These are phyloP conservation scores for Alternaria triticimaculans DNA, from an alignment of 2,329 filamentous ascomycete species.

Conservation along the genomic window DNA sequence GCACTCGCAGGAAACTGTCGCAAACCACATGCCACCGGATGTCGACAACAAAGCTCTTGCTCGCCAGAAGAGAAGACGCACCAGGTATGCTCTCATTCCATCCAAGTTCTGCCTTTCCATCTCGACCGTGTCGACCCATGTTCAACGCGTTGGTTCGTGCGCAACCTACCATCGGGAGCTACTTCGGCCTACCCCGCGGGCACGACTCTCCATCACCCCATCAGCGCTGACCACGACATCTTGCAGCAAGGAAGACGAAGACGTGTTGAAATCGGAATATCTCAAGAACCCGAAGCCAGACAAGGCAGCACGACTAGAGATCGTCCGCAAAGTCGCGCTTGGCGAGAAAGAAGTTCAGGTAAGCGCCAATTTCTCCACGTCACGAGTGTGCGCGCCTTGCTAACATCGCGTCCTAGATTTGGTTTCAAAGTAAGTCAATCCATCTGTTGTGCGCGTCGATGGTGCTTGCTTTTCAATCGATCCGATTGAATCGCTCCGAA, in stretches of 20 bases:
- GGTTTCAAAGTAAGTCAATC: constrained; percentile 71
- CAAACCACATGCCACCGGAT: constrained; percentile 62
- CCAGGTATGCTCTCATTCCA: constrained; percentile 57
- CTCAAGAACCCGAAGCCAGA: constrained; percentile 87
- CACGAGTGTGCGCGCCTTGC: constrained; percentile 36
- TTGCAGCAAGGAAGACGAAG: constrained; percentile 73
- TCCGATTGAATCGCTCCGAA: neutral
- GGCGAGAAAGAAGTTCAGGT: constrained; percentile 98
- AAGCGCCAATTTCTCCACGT: constrained; percentile 48
- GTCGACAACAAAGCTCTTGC: constrained; percentile 66
- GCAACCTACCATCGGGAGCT: constrained; percentile 22
- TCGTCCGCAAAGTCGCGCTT: constrained; percentile 83
- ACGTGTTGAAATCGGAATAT: constrained; percentile 85
- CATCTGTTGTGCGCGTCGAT: neutral
- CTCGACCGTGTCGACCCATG: constrained; percentile 25
- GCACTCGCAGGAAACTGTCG: constrained; percentile 64
- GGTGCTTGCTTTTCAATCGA: neutral
- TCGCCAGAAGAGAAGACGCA: constrained; percentile 67
- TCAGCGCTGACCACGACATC: constrained; percentile 35
- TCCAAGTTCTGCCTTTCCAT: constrained; percentile 17
- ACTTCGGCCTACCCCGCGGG: constrained; percentile 27
- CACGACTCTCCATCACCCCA: constrained; percentile 31
- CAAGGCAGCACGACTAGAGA: constrained; percentile 82
- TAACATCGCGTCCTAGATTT: constrained; percentile 69
- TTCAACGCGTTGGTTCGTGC: constrained; percentile 42